Evolutionary conservation across 2,329 filamentous ascomycete genomes (phyloP).

Genomic region (Fusarium drepaniforme): DNA sequence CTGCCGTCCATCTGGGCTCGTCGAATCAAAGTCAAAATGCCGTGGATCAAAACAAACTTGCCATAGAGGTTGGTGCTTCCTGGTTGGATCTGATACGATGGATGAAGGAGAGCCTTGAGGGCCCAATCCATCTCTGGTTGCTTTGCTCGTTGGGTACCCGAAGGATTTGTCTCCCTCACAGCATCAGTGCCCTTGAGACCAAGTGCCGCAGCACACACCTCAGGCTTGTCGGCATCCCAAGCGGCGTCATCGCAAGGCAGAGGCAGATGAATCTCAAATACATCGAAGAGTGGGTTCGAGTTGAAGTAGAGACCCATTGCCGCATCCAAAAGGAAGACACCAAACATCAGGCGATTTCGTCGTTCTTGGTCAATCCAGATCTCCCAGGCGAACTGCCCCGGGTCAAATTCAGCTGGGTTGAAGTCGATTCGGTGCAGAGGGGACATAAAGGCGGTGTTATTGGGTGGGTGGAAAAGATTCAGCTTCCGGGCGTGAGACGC

Average conservation of each 20-base stretch:
- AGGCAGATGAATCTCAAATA: constrained; percentile 74
- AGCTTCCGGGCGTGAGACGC: constrained; percentile 68
- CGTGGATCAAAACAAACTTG: constrained; percentile 81
- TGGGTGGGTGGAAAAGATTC: constrained; percentile 67
- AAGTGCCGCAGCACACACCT: constrained; percentile 74
- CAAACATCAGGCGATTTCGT: constrained; percentile 73
- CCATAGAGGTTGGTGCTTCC: constrained; percentile 78
- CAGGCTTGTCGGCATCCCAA: constrained; percentile 73
- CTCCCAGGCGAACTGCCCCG: constrained; percentile 72
- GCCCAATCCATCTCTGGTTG: constrained; percentile 74
- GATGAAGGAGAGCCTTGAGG: constrained; percentile 71
- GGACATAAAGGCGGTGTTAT: constrained; percentile 64
- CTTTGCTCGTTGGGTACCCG: constrained; percentile 72
- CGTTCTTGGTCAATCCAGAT: constrained; percentile 80
- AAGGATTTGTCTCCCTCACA: constrained; percentile 68
- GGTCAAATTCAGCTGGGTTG: constrained; percentile 58
- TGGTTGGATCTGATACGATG: constrained; percentile 69
- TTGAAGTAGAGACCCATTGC: constrained; percentile 81
- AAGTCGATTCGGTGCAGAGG: constrained; percentile 70
- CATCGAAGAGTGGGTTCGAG: constrained; percentile 70
- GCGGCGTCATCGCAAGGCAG: constrained; percentile 79
- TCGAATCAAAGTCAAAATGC: constrained; percentile 72
- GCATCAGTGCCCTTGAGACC: constrained; percentile 70
- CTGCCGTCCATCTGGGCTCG: constrained; percentile 57
- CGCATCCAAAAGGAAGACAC: constrained; percentile 73